Evolutionary conservation across 2,329 filamentous ascomycete species (phyloP).

Genomic region (Aulographum hederae): DNA sequence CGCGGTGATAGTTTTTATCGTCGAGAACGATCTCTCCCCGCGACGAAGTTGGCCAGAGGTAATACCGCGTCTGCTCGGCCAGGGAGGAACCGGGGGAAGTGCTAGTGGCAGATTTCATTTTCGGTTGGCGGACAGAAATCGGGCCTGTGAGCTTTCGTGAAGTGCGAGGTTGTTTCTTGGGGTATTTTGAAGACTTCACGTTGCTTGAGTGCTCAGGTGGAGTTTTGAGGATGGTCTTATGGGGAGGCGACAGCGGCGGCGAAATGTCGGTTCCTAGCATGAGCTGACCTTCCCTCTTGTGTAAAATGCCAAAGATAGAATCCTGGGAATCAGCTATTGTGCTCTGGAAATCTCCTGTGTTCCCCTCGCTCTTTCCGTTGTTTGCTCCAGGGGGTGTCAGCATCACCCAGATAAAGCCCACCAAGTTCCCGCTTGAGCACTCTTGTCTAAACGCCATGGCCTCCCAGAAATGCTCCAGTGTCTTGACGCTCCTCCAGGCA

Average conservation of each 20-base stretch:
- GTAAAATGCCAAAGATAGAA: no score
- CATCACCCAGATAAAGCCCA: constrained; percentile 89
- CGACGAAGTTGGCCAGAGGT: constrained; percentile 43
- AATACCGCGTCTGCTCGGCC: constrained; percentile 39
- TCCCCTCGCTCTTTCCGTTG: constrained; percentile 1
- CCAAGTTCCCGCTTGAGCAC: constrained; percentile 78
- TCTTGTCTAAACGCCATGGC: constrained; percentile 96
- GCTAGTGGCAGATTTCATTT: constrained; percentile 37
- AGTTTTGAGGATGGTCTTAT: no score
- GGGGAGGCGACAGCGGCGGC: constrained; percentile 1
- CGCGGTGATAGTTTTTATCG: constrained; percentile 46
- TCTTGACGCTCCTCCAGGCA: constrained; percentile 67
- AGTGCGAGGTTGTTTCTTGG: constrained; percentile 1
- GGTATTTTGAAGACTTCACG: constrained; percentile 2
- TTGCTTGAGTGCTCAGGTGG: no score
- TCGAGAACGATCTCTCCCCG: constrained; percentile 48
- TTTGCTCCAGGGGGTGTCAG: constrained; percentile 41
- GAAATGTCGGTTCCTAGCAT: no score
- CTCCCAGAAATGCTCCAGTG: constrained; percentile 91
- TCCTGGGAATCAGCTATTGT: neutral
- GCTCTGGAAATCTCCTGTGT: no score
- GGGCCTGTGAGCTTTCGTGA: constrained; percentile 29
- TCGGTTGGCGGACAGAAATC: constrained; percentile 45
- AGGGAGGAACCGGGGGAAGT: constrained; percentile 15
- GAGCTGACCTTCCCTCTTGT: no score